A percentile compares a stretch with the other conserved stretches of the same genome.
Conservation (phyloP, 23 red algal species). For the Chondrus crispus region DNA sequence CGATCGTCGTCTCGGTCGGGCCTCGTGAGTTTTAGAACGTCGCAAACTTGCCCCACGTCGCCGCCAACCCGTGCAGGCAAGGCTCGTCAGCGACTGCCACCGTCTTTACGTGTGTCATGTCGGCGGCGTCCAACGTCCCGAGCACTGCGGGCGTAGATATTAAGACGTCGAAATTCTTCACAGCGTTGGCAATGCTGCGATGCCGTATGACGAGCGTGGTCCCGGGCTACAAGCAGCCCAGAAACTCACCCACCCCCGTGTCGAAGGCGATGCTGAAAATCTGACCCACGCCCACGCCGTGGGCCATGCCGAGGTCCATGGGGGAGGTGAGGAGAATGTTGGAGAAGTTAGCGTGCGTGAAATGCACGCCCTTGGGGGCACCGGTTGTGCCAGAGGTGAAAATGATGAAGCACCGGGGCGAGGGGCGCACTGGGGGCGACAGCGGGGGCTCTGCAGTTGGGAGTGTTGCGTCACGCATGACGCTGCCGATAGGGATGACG, state of each 20-base stretch:
- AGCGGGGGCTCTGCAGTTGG: too few relatives aligned
- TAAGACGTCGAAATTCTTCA: slow-evolving; percentile 7
- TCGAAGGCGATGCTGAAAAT: slow-evolving; percentile 46
- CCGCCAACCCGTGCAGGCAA: slow-evolving; percentile 6
- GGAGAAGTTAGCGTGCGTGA: slow-evolving; percentile 64
- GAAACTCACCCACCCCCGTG: slow-evolving; percentile 20
- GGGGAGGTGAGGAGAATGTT: slow-evolving; percentile 44
- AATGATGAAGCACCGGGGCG: slow-evolving; percentile 41
- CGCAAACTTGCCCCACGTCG: slow-evolving; percentile 21
- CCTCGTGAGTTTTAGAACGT: slow-evolving; percentile 46
- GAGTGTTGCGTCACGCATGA: too few relatives aligned
- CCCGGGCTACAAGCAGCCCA: slow-evolving; percentile 15
- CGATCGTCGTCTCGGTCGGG: slow-evolving; percentile 33
- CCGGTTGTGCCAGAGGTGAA: slow-evolving; percentile 95
- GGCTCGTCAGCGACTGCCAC: slow-evolving; percentile 39
- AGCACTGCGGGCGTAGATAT: slow-evolving; percentile 25
- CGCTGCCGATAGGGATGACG: too few relatives aligned
- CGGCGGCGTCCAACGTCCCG: not conserved
- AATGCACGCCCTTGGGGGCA: slow-evolving; percentile 75
- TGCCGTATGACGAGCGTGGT: slow-evolving; percentile 13
- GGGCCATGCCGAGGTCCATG: not conserved
- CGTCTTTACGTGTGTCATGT: slow-evolving; percentile 24
- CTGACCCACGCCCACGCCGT: not conserved
- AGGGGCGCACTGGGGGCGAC: not conserved
- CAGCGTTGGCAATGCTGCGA: slow-evolving; percentile 14